Evolutionary conservation across 2,329 filamentous ascomycete species (phyloP), one percentile per base, ranked within the genome.

Genomic region (Fusarium brachygibbosum): DNA sequence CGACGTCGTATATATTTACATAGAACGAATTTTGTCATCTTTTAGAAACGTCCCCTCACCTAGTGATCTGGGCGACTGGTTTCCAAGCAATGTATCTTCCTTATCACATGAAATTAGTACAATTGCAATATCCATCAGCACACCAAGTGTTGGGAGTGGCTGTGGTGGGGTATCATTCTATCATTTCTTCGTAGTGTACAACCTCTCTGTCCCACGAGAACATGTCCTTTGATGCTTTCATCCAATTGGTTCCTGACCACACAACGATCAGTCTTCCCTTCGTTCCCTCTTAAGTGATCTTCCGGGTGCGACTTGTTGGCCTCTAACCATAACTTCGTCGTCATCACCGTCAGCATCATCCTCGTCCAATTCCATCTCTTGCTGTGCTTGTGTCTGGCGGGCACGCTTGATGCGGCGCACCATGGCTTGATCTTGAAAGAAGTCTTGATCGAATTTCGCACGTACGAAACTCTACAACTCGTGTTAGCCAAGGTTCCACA

Each of bases 371-470:
- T 77, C 75, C 38, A 85, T 80, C n/a, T 81, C 78, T n/a, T 82
- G 78, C 19, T 79, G 77, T 62, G 78, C 77, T 56, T 81, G 81
- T 3, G 80, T 79, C 49, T 83, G 80, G 60, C 82, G 81, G 10
- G 84, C 81, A 9, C 89, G 86, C 76, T 86, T 82, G 55, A 91
- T 87, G 70, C 85, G 85, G 38, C 88, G 86, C 25, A 86, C 76
- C 63, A 90, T 82, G 16, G 87, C 78, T 42, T 83, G 80, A 69
- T 92, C 89, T 19, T 82, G 79, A 62, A 82, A 84, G 58, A 91
- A 83, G 68, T 91, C 88, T 0, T 79, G 70, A 14, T 75, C 64
- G 51, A 81, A 81, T 5, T 50, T 61, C 2, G 70, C 56, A 23
- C 81, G 76, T 1, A 79, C 79, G 46, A 91, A 80, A 58, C 79